Conservation (phyloP, 345 rosid species). For the Jatropha curcas region DNA sequence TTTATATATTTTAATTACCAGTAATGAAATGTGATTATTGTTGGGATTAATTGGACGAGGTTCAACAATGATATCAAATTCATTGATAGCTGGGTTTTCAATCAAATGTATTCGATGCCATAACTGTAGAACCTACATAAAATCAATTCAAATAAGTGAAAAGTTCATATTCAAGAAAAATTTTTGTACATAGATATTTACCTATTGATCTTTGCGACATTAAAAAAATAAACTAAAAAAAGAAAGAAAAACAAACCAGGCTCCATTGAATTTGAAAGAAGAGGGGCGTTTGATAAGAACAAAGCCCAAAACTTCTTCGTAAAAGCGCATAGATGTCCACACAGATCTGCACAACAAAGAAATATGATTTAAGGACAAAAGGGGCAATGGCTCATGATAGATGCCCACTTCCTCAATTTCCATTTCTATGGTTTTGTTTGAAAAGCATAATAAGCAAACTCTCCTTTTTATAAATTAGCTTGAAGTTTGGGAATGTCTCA, state of each 20-base stretch:
- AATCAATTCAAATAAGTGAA: not conserved
- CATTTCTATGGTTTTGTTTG: not conserved
- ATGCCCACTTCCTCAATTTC: constrained; percentile 40
- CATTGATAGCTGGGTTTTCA: constrained; percentile 45
- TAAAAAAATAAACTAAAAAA: not conserved
- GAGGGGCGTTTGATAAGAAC: constrained; percentile 61
- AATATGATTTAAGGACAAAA: constrained; percentile 54
- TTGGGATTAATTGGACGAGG: constrained; percentile 55
- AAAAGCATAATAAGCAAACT: not conserved
- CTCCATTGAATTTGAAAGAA: constrained; percentile 63
- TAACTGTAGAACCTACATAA: constrained; percentile 50
- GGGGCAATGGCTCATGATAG: constrained; percentile 41
- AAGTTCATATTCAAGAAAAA: not conserved
- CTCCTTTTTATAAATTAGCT: constrained; percentile 29
- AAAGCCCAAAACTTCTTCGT: constrained; percentile 54
- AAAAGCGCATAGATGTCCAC: constrained; percentile 45
- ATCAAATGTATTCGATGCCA: constrained; percentile 57
- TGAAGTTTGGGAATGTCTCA: not conserved
- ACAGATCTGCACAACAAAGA: constrained; percentile 55
- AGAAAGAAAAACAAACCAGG: constrained; percentile 49
- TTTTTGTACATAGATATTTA: no score
- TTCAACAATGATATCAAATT: constrained; percentile 36
- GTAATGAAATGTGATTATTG: constrained; percentile 58
- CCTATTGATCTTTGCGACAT: no score
- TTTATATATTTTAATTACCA: no score